phyloP scores from a whole-genome alignment of 805 yeast genomes.

The Millerozyma miso region DNA sequence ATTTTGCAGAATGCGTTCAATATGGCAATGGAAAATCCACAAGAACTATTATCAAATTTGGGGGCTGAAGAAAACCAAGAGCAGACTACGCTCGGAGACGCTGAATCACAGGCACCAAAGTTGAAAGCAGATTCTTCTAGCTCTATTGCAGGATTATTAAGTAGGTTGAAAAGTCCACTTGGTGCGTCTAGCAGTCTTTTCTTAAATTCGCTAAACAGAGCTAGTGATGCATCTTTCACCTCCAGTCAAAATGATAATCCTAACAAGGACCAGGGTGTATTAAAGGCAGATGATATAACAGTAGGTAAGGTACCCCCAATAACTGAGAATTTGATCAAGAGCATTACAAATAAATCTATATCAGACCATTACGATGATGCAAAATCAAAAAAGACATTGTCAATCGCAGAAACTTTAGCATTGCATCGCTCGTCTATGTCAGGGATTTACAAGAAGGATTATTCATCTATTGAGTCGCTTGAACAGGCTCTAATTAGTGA shows the following conservation, averaged over 20 bases:
- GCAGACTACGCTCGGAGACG: conserved; percentile 2
- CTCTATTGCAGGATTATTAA: conserved; percentile 6
- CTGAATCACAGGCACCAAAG: conserved; percentile 1
- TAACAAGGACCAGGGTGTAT: not conserved
- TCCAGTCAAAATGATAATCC: not conserved
- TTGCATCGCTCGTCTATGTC: conserved; percentile 46
- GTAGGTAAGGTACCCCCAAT: conserved; percentile 6
- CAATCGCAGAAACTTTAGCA: conserved; percentile 61
- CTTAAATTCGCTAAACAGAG: conserved; percentile 12
- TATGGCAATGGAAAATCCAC: conserved; percentile 68
- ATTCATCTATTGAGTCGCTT: conserved; percentile 22
- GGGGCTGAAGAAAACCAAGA: conserved; percentile 10
- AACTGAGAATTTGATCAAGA: conserved; percentile 9
- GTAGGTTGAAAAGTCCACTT: conserved; percentile 7
- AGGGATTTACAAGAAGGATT: conserved; percentile 22
- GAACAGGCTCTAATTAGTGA: conserved; percentile 16
- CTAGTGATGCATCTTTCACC: conserved; percentile 8
- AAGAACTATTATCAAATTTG: conserved; percentile 36
- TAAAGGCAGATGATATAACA: not conserved
- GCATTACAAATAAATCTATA: conserved; percentile 2
- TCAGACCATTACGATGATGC: conserved; percentile 3
- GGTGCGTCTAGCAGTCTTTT: conserved; percentile 12
- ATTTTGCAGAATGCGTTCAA: conserved; percentile 74
- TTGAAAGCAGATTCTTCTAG: not conserved
- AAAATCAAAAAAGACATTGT: conserved; percentile 26